phyloP scores from a whole-genome alignment of 2,329 filamentous ascomycete species.

The Scedosporium boydii region DNA sequence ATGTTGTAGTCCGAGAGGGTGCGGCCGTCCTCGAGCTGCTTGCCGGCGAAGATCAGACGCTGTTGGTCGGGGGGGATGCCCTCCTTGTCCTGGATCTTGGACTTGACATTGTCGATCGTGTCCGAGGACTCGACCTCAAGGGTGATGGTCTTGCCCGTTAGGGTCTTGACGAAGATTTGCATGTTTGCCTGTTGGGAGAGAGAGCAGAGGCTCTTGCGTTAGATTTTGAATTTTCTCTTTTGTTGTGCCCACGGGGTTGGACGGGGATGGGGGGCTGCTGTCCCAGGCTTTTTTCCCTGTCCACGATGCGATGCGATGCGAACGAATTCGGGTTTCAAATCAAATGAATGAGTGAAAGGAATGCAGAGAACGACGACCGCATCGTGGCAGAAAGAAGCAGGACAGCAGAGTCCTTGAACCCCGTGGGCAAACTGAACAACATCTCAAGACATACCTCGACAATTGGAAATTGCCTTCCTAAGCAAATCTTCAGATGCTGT shows the following conservation, averaged over 20 bases:
- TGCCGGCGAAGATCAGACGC: constrained; percentile 98
- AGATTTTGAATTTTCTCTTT: neutral
- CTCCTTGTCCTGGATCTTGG: constrained; percentile 98
- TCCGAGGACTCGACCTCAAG: constrained; percentile 99
- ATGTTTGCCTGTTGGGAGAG: constrained; percentile 39
- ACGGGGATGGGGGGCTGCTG: neutral
- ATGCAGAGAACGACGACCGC: constrained; percentile 10
- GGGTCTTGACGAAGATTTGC: constrained; percentile 73
- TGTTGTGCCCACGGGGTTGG: neutral
- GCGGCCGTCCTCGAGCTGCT: constrained; percentile 99
- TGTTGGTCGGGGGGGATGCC: constrained; percentile 98
- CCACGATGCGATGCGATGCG: neutral
- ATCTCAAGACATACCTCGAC: constrained; percentile 54
- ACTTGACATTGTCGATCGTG: constrained; percentile 99
- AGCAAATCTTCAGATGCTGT: constrained; percentile 49
- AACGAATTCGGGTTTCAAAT: neutral
- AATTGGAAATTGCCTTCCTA: constrained; percentile 53
- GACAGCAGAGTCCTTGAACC: constrained; percentile 13
- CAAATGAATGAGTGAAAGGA: neutral
- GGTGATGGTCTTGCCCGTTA: constrained; percentile 99
- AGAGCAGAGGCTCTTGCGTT: neutral
- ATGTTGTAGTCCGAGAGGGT: constrained; percentile 99
- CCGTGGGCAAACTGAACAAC: constrained; percentile 20
- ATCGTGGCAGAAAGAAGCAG: constrained; percentile 14
- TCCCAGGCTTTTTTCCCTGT: neutral